Conservation (phyloP, 495 filamentous ascomycete species). For the Lindgomyces ingoldianus region DNA sequence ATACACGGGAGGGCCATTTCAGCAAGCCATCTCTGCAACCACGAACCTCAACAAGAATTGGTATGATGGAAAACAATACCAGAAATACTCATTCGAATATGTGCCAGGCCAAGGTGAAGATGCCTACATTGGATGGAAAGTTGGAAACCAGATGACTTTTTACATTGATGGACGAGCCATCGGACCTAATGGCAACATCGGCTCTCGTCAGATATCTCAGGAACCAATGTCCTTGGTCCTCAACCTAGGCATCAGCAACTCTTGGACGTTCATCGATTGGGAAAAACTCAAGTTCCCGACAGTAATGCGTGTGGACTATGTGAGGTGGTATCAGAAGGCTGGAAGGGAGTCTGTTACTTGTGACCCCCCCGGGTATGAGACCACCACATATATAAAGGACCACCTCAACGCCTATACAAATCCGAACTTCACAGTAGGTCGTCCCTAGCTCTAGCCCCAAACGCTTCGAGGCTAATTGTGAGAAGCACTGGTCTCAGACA, state of each 20-base stretch:
- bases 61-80: constrained; percentile 74
- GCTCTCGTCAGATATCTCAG: constrained; percentile 64
- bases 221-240: constrained; percentile 71
- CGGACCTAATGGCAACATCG: constrained; percentile 74
- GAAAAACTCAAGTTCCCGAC: constrained; percentile 66
- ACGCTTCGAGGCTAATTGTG: neutral
- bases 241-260: constrained; percentile 72
- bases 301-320: constrained; percentile 70
- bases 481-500: constrained; percentile 42
- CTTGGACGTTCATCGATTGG: constrained; percentile 49
- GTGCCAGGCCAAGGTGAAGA: constrained; percentile 54
- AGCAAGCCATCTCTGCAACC: constrained; percentile 73
- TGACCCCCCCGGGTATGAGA: constrained; percentile 70
- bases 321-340: constrained; percentile 72
- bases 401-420: constrained; percentile 67
- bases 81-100: constrained; percentile 75
- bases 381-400: constrained; percentile 66
- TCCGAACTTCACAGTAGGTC: constrained; percentile 59
- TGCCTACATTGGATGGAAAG: constrained; percentile 67
- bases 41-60: constrained; percentile 72
- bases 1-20: constrained; percentile 68
- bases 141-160: constrained; percentile 68
- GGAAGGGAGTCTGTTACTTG: constrained; percentile 63
- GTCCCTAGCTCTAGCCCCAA: neutral
- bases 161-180: constrained; percentile 65